These are phyloP conservation scores for Podila horticola DNA, from an alignment of 192 early-diverging fungal species.

Conservation along the genomic window DNA sequence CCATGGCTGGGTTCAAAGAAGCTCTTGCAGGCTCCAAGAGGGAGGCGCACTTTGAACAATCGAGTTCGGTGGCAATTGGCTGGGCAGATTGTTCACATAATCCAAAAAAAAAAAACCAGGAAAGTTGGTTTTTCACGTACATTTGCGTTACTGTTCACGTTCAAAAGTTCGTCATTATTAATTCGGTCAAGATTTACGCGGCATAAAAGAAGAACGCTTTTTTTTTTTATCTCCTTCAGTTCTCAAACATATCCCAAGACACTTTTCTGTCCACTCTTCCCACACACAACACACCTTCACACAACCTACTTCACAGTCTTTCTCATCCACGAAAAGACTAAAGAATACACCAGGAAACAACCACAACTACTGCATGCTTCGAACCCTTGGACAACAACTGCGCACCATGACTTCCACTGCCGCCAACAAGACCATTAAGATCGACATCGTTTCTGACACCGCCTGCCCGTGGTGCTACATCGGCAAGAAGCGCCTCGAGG, in stretches of 20 bases:
- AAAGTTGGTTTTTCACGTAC: not conserved
- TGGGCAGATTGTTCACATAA: not conserved
- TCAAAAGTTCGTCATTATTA: too few species aligned
- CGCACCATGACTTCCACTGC: slow-evolving; percentile 8
- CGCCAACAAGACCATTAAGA: slow-evolving; percentile 53
- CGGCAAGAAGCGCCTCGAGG: slow-evolving; percentile 79
- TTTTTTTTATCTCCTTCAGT: too few species aligned
- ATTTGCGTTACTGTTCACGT: not conserved
- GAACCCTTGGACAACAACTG: slow-evolving; percentile 1
- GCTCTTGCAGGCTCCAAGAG: not conserved
- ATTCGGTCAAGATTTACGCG: too few species aligned
- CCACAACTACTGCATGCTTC: not conserved
- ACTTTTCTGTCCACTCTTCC: too few species aligned
- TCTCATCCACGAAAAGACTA: too few species aligned
- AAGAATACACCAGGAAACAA: too few species aligned
- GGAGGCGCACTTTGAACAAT: too few species aligned
- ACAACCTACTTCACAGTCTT: too few species aligned
- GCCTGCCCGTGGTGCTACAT: slow-evolving; percentile 85
- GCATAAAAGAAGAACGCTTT: too few species aligned
- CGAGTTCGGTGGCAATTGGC: too few species aligned
- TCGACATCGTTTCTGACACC: slow-evolving; percentile 73
- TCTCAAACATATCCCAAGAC: too few species aligned
- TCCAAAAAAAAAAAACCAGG: not conserved
- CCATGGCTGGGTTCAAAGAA: not conserved
- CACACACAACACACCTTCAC: too few species aligned